Evolutionary conservation across 495 filamentous ascomycete genomes (phyloP).

Genomic region (Talaromyces trachyspermus): DNA sequence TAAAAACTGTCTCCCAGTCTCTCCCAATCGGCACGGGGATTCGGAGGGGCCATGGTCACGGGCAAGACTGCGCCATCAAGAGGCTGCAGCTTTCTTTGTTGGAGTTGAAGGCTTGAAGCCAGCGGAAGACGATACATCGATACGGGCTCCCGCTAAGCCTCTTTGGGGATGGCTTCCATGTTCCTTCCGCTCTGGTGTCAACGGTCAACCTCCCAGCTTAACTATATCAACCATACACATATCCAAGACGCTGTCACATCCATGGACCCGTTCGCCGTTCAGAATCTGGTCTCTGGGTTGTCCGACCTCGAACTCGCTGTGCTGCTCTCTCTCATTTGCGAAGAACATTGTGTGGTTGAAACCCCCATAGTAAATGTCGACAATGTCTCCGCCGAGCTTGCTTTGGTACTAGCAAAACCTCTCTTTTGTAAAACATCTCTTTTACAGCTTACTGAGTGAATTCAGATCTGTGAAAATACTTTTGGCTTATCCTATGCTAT

Average conservation of each 20-base stretch:
- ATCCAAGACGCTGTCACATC: too few species aligned
- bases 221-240: too few species aligned
- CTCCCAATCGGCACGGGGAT: slow-evolving; percentile 89
- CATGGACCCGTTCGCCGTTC: slow-evolving; percentile 56
- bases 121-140: slow-evolving; percentile 1
- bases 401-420: slow-evolving; percentile 51
- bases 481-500: slow-evolving; percentile 64
- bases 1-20: slow-evolving; percentile 86
- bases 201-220: slow-evolving; percentile 1
- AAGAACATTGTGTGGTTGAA: slow-evolving; percentile 83
- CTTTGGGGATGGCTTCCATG: background rate
- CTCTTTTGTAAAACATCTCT: slow-evolving; percentile 29
- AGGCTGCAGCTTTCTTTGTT: background rate
- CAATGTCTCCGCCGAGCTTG: slow-evolving; percentile 62
- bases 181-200: background rate
- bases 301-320: slow-evolving; percentile 86
- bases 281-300: slow-evolving; percentile 60
- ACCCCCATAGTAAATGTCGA: slow-evolving; percentile 54
- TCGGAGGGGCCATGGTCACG: slow-evolving; percentile 33
- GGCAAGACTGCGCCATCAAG: background rate
- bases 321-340: slow-evolving; percentile 67
- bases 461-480: slow-evolving; percentile 55
- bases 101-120: background rate
- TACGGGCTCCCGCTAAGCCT: slow-evolving; percentile 5
- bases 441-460: slow-evolving; percentile 9